Evolutionary conservation across 2,329 filamentous ascomycete genomes (phyloP).

Genomic region (Sclerotinia subarctica): DNA sequence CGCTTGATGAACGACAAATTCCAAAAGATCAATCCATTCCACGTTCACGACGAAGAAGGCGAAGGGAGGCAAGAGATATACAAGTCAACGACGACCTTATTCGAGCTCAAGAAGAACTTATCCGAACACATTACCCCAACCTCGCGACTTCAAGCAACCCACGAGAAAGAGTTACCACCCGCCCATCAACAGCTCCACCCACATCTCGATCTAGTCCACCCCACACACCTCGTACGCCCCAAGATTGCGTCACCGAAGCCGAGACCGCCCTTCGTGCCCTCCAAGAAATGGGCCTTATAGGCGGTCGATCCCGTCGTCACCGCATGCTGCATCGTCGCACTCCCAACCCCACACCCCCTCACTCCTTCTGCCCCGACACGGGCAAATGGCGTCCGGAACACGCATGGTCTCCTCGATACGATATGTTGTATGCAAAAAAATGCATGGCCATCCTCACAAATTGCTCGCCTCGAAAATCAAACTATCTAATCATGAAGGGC

Average conservation of each 20-base stretch:
- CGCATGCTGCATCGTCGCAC: constrained; percentile 1
- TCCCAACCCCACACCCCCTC: constrained; percentile 17
- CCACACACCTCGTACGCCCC: not conserved
- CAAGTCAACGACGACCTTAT: constrained; percentile 21
- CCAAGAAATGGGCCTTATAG: constrained; percentile 15
- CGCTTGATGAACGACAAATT: constrained; percentile 67
- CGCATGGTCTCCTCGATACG: constrained; percentile 53
- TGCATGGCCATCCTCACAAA: constrained; percentile 58
- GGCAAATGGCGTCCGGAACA: constrained; percentile 58
- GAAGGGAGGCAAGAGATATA: constrained; percentile 25
- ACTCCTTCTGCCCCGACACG: constrained; percentile 29
- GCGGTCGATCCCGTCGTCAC: not conserved
- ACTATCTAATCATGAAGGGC: constrained; percentile 55
- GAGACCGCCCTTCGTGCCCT: not conserved
- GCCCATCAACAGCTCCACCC: not conserved
- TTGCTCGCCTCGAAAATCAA: constrained; percentile 55
- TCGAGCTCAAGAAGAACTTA: constrained; percentile 31
- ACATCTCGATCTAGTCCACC: not conserved
- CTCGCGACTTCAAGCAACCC: constrained; percentile 16
- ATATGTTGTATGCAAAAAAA: constrained; percentile 57
- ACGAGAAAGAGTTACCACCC: not conserved
- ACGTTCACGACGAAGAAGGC: constrained; percentile 34
- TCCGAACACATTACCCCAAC: constrained; percentile 29
- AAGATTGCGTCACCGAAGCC: not conserved
- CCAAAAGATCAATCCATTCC: constrained; percentile 61